A percentile compares a stretch with the other conserved stretches of the same genome.
phyloP scores from a whole-genome alignment of 2,329 filamentous ascomycete genomes.

The Erysiphe pulchra region DNA sequence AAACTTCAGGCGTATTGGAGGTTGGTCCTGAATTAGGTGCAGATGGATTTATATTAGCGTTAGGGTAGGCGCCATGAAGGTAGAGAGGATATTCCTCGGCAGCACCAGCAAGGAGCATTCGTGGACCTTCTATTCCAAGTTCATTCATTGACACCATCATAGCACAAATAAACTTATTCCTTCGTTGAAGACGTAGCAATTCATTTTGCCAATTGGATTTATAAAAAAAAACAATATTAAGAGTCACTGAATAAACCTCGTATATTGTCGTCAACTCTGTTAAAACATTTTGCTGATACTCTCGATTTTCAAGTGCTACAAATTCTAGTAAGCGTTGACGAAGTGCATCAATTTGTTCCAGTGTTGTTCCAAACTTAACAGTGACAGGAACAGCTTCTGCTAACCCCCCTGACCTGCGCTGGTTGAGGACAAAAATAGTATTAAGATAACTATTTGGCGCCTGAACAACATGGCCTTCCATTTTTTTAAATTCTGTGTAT shows the following conservation, averaged over 20 bases:
- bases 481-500: conserved; percentile 96
- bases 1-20: conserved; percentile 13
- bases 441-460: conserved; percentile 88
- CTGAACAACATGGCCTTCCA: conserved; percentile 89
- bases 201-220: conserved; percentile 96
- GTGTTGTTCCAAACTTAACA: conserved; percentile 69
- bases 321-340: conserved; percentile 63
- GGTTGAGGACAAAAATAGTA: conserved; percentile 81
- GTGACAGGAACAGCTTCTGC: conserved; percentile 66
- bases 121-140: conserved; percentile 13
- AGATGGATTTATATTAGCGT: not conserved
- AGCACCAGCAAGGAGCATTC: conserved; percentile 12
- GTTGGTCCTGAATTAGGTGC: conserved; percentile 9
- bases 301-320: conserved; percentile 62
- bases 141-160: conserved; percentile 54
- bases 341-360: conserved; percentile 60
- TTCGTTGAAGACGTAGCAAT: conserved; percentile 60
- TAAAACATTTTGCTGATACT: conserved; percentile 66
- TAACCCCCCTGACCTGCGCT: conserved; percentile 66
- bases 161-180: conserved; percentile 85
- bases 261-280: conserved; percentile 60
- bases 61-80: conserved; percentile 10
- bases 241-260: conserved; percentile 60
- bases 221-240: conserved; percentile 94
- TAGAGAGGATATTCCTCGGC: conserved; percentile 10